Percentiles rank a stretch among this genome's conserved stretches.
Evolutionary conservation across 768 basidiomycete genomes (phyloP).

Genomic region (Lactarius psammicola): DNA sequence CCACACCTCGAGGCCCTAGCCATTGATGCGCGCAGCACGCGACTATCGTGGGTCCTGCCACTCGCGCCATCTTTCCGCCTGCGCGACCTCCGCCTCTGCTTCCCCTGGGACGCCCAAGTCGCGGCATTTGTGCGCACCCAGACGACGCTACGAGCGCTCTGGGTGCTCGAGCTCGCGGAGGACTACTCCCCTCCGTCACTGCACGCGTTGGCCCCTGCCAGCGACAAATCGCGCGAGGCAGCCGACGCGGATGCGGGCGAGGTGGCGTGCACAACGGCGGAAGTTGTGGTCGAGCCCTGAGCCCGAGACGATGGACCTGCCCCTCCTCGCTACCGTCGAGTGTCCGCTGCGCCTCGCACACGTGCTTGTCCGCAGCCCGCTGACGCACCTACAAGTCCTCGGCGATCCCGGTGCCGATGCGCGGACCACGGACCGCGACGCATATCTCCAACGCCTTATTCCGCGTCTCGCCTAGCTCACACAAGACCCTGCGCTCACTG

Average conservation of each 20-base stretch:
- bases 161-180: slow-evolving; percentile 28
- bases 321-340: slow-evolving; percentile 45
- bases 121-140: slow-evolving; percentile 52
- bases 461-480: slow-evolving; percentile 18
- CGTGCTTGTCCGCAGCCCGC: slow-evolving; percentile 41
- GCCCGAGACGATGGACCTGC: slow-evolving; percentile 33
- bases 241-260: not conserved
- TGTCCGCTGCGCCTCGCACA: slow-evolving; percentile 44
- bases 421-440: slow-evolving; percentile 34
- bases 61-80: slow-evolving; percentile 46
- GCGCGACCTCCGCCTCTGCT: slow-evolving; percentile 46
- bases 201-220: not conserved
- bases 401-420: slow-evolving; percentile 38
- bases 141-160: slow-evolving; percentile 42
- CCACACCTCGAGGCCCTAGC: slow-evolving; percentile 45
- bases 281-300: not conserved
- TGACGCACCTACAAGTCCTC: slow-evolving; percentile 47
- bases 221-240: not conserved
- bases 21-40: slow-evolving; percentile 35
- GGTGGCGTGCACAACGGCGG: not conserved
- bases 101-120: slow-evolving; percentile 48
- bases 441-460: slow-evolving; percentile 33
- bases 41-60: slow-evolving; percentile 47
- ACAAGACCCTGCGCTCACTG: slow-evolving; percentile 39
- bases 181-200: slow-evolving; percentile 7